Base-by-base conservation (phyloP, 225 moss, liverwort and hornwort genomes). In the Bryoerythrophyllum caledonicum region DNA sequence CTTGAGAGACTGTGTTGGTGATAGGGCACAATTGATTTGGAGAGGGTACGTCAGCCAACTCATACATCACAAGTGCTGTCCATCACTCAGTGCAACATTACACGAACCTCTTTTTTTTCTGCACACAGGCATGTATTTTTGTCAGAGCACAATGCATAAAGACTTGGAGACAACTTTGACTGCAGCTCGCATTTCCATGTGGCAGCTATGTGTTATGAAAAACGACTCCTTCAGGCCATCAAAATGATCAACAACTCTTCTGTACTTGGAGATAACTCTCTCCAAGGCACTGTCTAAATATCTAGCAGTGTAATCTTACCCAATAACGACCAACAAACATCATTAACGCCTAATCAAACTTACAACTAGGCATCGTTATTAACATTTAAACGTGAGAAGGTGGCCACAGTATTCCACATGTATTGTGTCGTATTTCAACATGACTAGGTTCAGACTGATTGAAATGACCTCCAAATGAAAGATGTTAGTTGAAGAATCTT, bases 71-170 rank as follows among this genome's bases (percentile, higher is more conserved):
- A 0, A 71, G 7, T 28, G 8, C 15, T 30, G 28, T 32, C 60
- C n/a, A 32, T 12, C 3, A 44, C 28, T 41, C 7, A 65, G 10
- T 25, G 25, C 48, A 68, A 68, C 20, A 37, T 60, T 48, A 25
- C 23, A 67, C 67, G 60, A 60, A 49, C 17, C 58, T 12, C 2
- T 46, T 8, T 58, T 46, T 46, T 8, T 58, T 46, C 7, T 60
- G 49, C 24, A 46, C 12, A 20, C 0, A 19, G 46, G 32, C 17
- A 44, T 32, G 57, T 10, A 44, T 24, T 24, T n/a, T 11, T 60
- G 68, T 76, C 60, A 60, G 68, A 60, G 60, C 24, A 7, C 49
- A 6, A 57, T 59, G 43, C 17, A 30, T 15, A 56, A n/a, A 58
- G 51, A 35, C 62, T 56, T 57, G 57, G 65, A 49, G 49, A 68